These are phyloP conservation scores for Astragalus membranaceus DNA, from an alignment of 306 rosid species.

Conservation along the genomic window DNA sequence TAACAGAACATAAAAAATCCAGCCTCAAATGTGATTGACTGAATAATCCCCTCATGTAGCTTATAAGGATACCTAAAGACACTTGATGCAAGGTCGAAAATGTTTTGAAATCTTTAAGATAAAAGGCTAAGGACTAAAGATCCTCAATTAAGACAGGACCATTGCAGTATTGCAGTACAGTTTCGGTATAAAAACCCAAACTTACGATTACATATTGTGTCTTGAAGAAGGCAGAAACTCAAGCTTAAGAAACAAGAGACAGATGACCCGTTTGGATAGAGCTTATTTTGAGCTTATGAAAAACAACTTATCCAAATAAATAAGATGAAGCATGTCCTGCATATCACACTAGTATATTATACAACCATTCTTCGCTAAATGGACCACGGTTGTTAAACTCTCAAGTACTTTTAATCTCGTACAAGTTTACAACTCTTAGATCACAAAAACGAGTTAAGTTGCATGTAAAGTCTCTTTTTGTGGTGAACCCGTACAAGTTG, in stretches of 20 bases:
- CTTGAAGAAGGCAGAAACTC: slow-evolving; percentile 2
- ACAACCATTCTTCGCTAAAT: too few species aligned
- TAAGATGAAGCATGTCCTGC: neutral
- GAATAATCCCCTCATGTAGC: neutral
- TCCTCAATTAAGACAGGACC: neutral
- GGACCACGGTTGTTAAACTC: too few species aligned
- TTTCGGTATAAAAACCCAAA: neutral
- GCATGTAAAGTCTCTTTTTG: too few species aligned
- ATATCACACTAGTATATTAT: too few species aligned
- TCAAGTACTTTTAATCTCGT: too few species aligned
- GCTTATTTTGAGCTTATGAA: too few species aligned
- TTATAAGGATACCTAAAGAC: neutral
- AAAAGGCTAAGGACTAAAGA: neutral
- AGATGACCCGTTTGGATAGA: too few species aligned
- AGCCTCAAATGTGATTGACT: neutral
- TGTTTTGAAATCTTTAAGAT: neutral
- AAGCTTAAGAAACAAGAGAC: neutral
- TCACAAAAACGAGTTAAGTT: too few species aligned
- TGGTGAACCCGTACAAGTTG: too few species aligned
- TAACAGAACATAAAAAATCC: neutral
- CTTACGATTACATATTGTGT: neutral
- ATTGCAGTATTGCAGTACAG: too few species aligned
- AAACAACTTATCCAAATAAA: too few species aligned
- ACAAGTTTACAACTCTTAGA: too few species aligned
- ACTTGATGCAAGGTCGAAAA: neutral